Evolutionary conservation across 345 rosid species (phyloP).

Genomic region (Salix arbutifolia): DNA sequence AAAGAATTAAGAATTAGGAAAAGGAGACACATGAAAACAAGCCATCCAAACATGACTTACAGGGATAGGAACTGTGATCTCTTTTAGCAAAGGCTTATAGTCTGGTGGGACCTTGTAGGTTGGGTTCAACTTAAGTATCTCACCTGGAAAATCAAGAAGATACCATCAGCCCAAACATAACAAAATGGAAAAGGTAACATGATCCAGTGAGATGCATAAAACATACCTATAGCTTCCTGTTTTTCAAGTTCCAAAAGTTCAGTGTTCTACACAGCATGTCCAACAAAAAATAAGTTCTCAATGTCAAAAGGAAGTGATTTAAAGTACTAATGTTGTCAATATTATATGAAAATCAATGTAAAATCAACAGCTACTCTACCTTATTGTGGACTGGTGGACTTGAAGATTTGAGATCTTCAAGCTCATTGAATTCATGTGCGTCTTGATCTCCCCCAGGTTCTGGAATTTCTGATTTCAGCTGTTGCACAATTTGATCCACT

Average conservation of each 20-base stretch:
- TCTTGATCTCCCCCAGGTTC: slow-evolving; percentile 34
- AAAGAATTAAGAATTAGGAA: no score
- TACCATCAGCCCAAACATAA: neutral
- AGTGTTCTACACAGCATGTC: slow-evolving; percentile 43
- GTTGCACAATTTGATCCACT: slow-evolving; percentile 65
- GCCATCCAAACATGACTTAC: slow-evolving; percentile 42
- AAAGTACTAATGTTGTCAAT: neutral
- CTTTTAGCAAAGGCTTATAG: slow-evolving; percentile 78
- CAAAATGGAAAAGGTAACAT: neutral
- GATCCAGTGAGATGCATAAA: neutral
- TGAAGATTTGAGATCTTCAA: slow-evolving; percentile 26
- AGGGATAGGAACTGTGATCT: slow-evolving; percentile 68
- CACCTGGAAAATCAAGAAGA: slow-evolving; percentile 50
- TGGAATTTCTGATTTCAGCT: slow-evolving; percentile 51
- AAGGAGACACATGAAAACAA: neutral
- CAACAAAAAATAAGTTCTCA: slow-evolving; percentile 4
- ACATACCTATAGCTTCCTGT: slow-evolving; percentile 72
- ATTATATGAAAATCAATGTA: neutral
- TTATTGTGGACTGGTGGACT: slow-evolving; percentile 27
- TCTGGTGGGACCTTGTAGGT: slow-evolving; percentile 78
- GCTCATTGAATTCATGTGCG: slow-evolving; percentile 27
- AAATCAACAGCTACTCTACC: slow-evolving; percentile 33
- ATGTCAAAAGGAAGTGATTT: neutral
- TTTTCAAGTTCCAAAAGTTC: slow-evolving; percentile 65
- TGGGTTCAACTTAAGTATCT: slow-evolving; percentile 74